A percentile compares a stretch with the other conserved stretches of the same genome.
These are phyloP conservation scores for Gentiana dahurica DNA, from an alignment of 257 asterid species.

Conservation along the genomic window DNA sequence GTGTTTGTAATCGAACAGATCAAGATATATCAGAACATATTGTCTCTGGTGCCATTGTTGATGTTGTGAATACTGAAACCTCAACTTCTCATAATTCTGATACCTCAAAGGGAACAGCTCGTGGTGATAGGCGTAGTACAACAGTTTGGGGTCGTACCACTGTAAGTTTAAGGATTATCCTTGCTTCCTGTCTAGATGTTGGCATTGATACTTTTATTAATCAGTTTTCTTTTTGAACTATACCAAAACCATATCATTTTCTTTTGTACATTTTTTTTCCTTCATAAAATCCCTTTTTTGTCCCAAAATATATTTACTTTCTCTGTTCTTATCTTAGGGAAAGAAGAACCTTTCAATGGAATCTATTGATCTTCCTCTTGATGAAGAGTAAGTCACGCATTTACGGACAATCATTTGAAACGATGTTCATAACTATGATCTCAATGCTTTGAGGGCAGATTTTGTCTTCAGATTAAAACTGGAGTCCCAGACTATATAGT, in stretches of 20 bases:
- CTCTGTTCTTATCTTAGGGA: slow-evolving; percentile 38
- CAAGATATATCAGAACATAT: slow-evolving; percentile 12
- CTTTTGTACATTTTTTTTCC: background rate
- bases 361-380: slow-evolving; percentile 50
- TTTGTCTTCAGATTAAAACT: too few relatives aligned
- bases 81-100: slow-evolving; percentile 24
- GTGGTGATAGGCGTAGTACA: slow-evolving; percentile 28
- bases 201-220: background rate
- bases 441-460: too few relatives aligned
- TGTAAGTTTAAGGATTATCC: slow-evolving; percentile 37
- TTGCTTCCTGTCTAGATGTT: background rate
- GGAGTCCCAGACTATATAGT: too few relatives aligned
- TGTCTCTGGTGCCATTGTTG: slow-evolving; percentile 21
- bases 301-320: slow-evolving; percentile 9
- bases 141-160: slow-evolving; percentile 68
- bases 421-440: background rate
- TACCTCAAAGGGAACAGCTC: slow-evolving; percentile 27
- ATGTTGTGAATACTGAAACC: slow-evolving; percentile 27
- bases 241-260: background rate
- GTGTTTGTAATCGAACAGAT: slow-evolving; percentile 13
- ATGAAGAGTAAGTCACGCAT: slow-evolving; percentile 72
- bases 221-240: background rate
- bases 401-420: slow-evolving; percentile 7
- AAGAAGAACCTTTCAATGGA: slow-evolving; percentile 87
- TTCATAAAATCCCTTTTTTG: background rate